Evolutionary conservation across 768 basidiomycete species (phyloP).

Genomic region (Ramaria rubella): DNA sequence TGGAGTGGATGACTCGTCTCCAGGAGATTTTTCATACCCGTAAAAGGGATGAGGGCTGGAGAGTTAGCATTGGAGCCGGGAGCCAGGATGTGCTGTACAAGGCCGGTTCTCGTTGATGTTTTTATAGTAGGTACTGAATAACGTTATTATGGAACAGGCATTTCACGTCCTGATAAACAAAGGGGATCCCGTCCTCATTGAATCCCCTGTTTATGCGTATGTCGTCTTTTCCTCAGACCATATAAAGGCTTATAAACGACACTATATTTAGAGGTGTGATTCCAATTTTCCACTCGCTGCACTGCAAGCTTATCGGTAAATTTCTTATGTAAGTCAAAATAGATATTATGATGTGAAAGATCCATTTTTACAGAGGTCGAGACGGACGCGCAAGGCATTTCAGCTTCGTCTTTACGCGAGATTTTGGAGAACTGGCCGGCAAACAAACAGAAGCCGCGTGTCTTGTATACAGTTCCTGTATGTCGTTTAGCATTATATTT

Average conservation of each 20-base stretch:
- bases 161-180: conserved; percentile 64
- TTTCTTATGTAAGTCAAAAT: background rate
- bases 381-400: conserved; percentile 69
- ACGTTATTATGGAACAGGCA: conserved; percentile 40
- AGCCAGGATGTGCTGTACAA: conserved; percentile 89
- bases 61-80: conserved; percentile 69
- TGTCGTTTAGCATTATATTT: conserved; percentile 16
- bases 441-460: conserved; percentile 63
- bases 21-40: conserved; percentile 68
- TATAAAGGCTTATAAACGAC: background rate
- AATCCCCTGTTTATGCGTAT: conserved; percentile 61
- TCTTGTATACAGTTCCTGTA: conserved; percentile 78
- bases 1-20: conserved; percentile 63
- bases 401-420: conserved; percentile 50
- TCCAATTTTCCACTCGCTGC: conserved; percentile 51
- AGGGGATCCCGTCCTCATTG: conserved; percentile 76
- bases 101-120: conserved; percentile 34
- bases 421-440: conserved; percentile 72
- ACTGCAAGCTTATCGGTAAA: conserved; percentile 55
- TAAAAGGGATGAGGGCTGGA: conserved; percentile 60
- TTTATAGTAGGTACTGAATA: background rate
- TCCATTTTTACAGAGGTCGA: conserved; percentile 52
- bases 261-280: conserved; percentile 50
- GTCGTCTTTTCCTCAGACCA: conserved; percentile 9
- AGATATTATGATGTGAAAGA: background rate